Evolutionary conservation across 306 rosid species (phyloP), one percentile per base, ranked within the genome.

Genomic region (Vigna trinervia): DNA sequence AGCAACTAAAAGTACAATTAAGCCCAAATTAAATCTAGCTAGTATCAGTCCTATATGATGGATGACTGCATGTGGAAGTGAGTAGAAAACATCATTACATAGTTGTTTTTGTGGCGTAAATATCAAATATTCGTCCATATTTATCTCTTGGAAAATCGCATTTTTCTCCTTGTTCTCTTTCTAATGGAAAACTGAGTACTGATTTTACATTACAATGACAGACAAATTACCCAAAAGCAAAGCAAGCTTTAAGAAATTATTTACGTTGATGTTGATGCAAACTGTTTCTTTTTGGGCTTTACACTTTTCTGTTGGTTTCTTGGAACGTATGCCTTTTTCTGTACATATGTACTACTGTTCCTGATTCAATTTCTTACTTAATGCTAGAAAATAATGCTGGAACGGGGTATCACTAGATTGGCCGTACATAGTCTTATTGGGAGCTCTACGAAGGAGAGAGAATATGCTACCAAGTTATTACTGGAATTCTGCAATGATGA

Each of bases 401-500:
- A 85, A 80, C 83, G 80, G 26, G 87, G 89, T 26, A 59, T 80
- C 50, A 82, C 87, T 63, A 89, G 86, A 82, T 72, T 89, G 87
- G 89, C 89, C 12, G 84, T 89, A 81, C 88, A 77, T 75, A 78
- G 93, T 87, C 93, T 87, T 74, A 87, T 69, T 51, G 89, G 91
- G 80, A 87, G 81, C 78, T 82, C 88, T 28, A 53, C 87, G 84
- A 83, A 83, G 68, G 90, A 89, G 84, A 85, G 93, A 89, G 79
- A 66, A 43, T 41, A 67, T 71, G 91, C 89, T 76, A 84, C 84
- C 61, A 87, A 85, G 70, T 70, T 89, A 57, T 81, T 89, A 67
- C 90, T 79, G 20, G 89, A 89, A 74, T 87, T 89, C 71, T 83
- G 81, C 53, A 60, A 61, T 17, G 89, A 89, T 20, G 88, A 89